Percentiles rank a stretch among this genome's conserved stretches.
Conservation (phyloP, 768 basidiomycete species). For the Symmetrospora coprosmae region DNA sequence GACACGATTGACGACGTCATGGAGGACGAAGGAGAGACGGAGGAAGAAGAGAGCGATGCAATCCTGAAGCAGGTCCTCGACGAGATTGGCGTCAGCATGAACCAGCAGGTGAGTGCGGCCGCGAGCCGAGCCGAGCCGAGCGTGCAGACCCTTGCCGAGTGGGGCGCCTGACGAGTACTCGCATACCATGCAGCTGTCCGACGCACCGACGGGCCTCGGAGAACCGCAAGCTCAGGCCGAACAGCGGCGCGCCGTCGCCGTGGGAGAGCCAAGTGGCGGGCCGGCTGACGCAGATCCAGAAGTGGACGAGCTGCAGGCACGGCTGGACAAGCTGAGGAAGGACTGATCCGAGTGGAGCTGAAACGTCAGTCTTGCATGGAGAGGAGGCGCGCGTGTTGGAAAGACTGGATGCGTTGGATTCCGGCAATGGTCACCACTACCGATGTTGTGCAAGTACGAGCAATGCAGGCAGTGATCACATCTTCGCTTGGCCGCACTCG, state of each 20-base stretch:
- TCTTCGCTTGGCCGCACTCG: too few relatives aligned
- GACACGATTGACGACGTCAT: slow-evolving; percentile 95
- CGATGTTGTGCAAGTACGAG: too few relatives aligned
- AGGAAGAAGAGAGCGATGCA: slow-evolving; percentile 89
- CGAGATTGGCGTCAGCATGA: slow-evolving; percentile 83
- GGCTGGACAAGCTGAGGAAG: slow-evolving; percentile 68
- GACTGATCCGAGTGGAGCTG: slow-evolving; percentile 17
- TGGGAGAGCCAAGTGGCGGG: slow-evolving; percentile 48
- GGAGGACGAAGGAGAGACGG: slow-evolving; percentile 69
- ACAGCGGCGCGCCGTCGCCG: slow-evolving; percentile 63
- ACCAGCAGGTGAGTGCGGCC: slow-evolving; percentile 50
- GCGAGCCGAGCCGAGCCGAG: background rate
- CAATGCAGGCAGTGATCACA: too few relatives aligned
- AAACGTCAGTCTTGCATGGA: too few relatives aligned
- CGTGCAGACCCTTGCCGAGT: background rate
- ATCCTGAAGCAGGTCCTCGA: slow-evolving; percentile 90
- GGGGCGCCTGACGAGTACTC: too few relatives aligned
- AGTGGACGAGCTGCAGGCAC: slow-evolving; percentile 84
- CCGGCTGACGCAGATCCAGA: slow-evolving; percentile 45
- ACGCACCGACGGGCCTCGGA: slow-evolving; percentile 30
- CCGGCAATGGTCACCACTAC: too few relatives aligned
- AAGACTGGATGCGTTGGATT: too few relatives aligned
- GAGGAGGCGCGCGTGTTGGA: too few relatives aligned
- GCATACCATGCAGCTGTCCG: slow-evolving; percentile 29
- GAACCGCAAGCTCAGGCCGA: slow-evolving; percentile 40